Base-by-base conservation (phyloP, 495 filamentous ascomycete species). In the Aspergillus incahuasiensis region DNA sequence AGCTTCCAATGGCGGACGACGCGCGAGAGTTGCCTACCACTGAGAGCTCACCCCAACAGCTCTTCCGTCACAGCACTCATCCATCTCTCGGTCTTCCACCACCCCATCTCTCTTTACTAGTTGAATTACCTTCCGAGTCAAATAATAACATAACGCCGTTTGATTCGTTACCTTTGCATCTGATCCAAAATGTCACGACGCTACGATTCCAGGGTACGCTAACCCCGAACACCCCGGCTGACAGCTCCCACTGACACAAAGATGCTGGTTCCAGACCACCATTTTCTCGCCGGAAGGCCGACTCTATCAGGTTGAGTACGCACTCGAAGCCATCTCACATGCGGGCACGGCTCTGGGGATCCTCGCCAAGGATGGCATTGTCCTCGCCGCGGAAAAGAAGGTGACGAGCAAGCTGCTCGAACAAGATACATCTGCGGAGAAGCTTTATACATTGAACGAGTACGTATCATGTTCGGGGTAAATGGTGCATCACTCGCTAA, bases 281-380 rank as follows among this genome's bases (percentile, higher is more conserved):
- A 98, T 97, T 80, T 98, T 98, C 83, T 98, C 94, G 47, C 94
- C 94, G 57, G 94, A 98, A 76, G 94, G 94, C 50, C 91, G 94
- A 63, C 82, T 98, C 49, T 98, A 98, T 74, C 94, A 98, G 75
- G 94, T 98, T 62, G 94, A 98, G 83, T 98, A 98, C 83, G 94
- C 94, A 13, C 84, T 98, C 19, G 94, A 98, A 70, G 94, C 94
- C 65, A 98, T 98, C 67, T 97, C 95, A 45, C 95, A 98, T 66
- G 94, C 94, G 58, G 94, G 94, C 54, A 98, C 94, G 20, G 94
- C 94, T 56, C 83, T 98, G 57, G 94, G 94, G 46, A 96, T 98
- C 64, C 81, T 98, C 58, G 92, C 94, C 51, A 91, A 91, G 72
- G 94, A 98, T 84, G 94, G 94, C 65, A 98, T 98, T 68, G 94